Evolutionary conservation across 1,284 basidiomycete genomes (phyloP), one percentile per base, ranked within the genome.

Genomic region (Malassezia sympodialis): DNA sequence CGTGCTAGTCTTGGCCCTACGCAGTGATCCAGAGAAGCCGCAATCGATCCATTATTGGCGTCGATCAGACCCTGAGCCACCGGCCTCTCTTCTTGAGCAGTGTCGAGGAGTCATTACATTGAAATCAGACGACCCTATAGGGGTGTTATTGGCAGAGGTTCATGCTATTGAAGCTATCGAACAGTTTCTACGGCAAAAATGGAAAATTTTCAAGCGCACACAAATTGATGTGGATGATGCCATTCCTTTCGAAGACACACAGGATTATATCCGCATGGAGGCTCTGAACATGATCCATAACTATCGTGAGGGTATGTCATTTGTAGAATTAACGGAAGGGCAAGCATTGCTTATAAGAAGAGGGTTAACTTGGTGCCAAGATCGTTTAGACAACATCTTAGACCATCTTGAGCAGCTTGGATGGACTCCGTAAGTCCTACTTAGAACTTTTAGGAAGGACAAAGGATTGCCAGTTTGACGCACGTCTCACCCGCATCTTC

Each of bases 1-100:
- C 31, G 58, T 61, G 14, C 47, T 72, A 3, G 58, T 61, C n/a
- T 46, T 72, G 7, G 55, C 57, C 19, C 28, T 69, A 12, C 56
- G 40, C 1, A 8, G n/a, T 17, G 6, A 28, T 1, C 31, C 27
- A n/a, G 37, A 35, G 8, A 51, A 21, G 8, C 8, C 19, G n/a
- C 5, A 23, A 8, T 1, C n/a, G 0, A 10, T 50, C 40, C 43
- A 32, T 37, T 50, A 56, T 30, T 56, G 53, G 53, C 12, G 31
- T 10, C n/a, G 32, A 17, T 24, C 26, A 4, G 14, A 49, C 5
- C 14, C 24, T 8, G 26, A 35, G 1, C 60, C 65, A 7, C 63
- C 60, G 7, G 49, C 50, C 0, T 34, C 47, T 1, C 44, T 66
- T 1, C 17, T 66, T 0, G 19, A 27, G 1, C 51, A 56, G 15